phyloP scores from a whole-genome alignment of 495 filamentous ascomycete species.

The Massariosphaeria phaeospora region DNA sequence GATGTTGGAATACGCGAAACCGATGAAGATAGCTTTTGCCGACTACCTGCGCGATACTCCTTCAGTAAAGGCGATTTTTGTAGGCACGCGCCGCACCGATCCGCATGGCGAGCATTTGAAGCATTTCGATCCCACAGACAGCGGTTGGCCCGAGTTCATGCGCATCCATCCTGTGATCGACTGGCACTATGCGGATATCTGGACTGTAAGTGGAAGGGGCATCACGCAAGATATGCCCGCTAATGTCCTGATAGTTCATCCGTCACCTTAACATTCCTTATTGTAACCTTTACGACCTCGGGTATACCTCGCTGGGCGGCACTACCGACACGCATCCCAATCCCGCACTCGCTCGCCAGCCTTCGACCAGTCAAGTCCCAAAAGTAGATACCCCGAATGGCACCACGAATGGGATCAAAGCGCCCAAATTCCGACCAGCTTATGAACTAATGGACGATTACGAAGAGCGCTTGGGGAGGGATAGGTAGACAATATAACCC shows the following conservation, averaged over 20 bases:
- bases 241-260: conserved; percentile 58
- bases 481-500: no score
- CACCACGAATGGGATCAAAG: conserved; percentile 13
- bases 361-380: background rate
- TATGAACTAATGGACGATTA: conserved; percentile 81
- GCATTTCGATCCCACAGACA: conserved; percentile 80
- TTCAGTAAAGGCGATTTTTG: conserved; percentile 74
- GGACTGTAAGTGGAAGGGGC: conserved; percentile 61
- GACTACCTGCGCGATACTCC: conserved; percentile 62
- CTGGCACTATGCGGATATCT: conserved; percentile 95
- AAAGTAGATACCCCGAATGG: conserved; percentile 9
- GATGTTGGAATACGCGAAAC: conserved; percentile 68
- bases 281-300: conserved; percentile 78
- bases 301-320: conserved; percentile 83
- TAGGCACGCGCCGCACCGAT: conserved; percentile 87
- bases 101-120: conserved; percentile 75
- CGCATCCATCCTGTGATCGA: conserved; percentile 91
- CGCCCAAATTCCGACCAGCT: conserved; percentile 63
- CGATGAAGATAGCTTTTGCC: conserved; percentile 74
- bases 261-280: conserved; percentile 71
- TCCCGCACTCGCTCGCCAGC: conserved; percentile 52
- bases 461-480: conserved; percentile 79
- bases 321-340: conserved; percentile 89
- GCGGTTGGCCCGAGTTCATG: conserved; percentile 90
- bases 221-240: background rate